These are phyloP conservation scores for Paecilomyces sp. DNA, from an alignment of 2,329 filamentous ascomycete genomes.

Conservation along the genomic window DNA sequence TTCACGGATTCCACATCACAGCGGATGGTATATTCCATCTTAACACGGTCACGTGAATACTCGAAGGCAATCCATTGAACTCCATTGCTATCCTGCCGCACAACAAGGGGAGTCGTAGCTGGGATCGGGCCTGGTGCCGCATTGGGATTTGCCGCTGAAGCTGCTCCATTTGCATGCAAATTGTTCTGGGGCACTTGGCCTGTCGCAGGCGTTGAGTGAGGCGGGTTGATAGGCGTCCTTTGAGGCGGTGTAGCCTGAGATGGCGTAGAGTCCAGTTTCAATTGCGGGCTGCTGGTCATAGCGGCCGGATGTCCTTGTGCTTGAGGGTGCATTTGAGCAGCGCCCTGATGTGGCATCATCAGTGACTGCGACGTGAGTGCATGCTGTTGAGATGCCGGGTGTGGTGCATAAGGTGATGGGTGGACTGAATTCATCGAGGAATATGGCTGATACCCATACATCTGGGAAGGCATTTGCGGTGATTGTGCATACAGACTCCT, in stretches of 20 bases:
- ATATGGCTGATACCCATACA: constrained; percentile 67
- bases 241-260: constrained; percentile 27
- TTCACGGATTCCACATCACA: constrained; percentile 97
- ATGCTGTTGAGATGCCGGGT: constrained; percentile 48
- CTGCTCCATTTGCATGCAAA: constrained; percentile 32
- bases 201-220: constrained; percentile 36
- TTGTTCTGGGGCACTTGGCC: constrained; percentile 43
- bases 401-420: constrained; percentile 51
- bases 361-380: constrained; percentile 49
- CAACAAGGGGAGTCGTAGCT: constrained; percentile 88
- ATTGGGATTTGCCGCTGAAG: constrained; percentile 67
- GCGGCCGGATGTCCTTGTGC: constrained; percentile 44
- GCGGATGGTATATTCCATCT: constrained; percentile 99
- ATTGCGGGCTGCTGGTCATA: constrained; percentile 56
- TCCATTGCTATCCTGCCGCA: constrained; percentile 89
- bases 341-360: constrained; percentile 43
- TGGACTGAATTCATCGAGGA: constrained; percentile 46
- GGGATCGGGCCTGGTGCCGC: constrained; percentile 94
- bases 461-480: constrained; percentile 71
- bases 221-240: constrained; percentile 27
- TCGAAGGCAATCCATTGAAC: constrained; percentile 99
- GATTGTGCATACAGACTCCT: constrained; percentile 78
- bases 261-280: constrained; percentile 41
- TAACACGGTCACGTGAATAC: constrained; percentile 92
- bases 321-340: constrained; percentile 33